Base-by-base conservation (phyloP, 2,329 filamentous ascomycete genomes). In the Chaetomiaceae sp. region DNA sequence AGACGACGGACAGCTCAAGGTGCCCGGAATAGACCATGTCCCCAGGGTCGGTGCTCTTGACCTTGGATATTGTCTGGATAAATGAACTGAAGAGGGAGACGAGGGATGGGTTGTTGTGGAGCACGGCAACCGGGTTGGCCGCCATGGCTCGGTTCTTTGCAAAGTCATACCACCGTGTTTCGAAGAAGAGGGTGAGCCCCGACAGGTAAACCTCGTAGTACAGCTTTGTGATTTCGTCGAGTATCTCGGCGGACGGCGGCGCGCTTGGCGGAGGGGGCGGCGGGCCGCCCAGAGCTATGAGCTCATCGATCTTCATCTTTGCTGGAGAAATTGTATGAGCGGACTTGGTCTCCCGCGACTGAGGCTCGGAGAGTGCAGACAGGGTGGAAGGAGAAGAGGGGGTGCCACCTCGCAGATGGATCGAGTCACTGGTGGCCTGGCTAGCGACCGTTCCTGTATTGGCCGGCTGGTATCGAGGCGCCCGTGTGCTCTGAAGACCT, bases 221-320 rank as follows among this genome's bases (percentile, higher is more conserved):
- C 14, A 92, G 67, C 55, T 79, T 79, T 56, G 82, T 83, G 52
- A 89, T 82, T 63, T 89, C 84, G 60, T 83, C 80, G 44, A 87
- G 62, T 19, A 68, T 70, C 30, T 75, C 73, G 51, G 77, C 67
- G 65, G 73, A 67, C 62, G 72, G 74, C 51, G 78, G 75, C 23
- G 78, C 74, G 57, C 70, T 66, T 53, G 79, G 73, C 19, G 77
- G 73, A 3, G 81, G 78, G 38, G 81, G 77, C 44, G 81, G 68
- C 47, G 80, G 76, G 59, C 82, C 81, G 54, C 86, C 75, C 58
- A 75, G 65, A 54, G 71, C 69, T 61, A 91, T 82, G 37, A 93
- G 81, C 61, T 91, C 85, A 66, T 85, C 80, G 62, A 93, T 82
- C 63, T 79, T 82, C 69, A 89, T 84, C 65, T 78, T 80, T 66